Conservation (phyloP, 768 basidiomycete species). For the Exsudoporus frostii region DNA sequence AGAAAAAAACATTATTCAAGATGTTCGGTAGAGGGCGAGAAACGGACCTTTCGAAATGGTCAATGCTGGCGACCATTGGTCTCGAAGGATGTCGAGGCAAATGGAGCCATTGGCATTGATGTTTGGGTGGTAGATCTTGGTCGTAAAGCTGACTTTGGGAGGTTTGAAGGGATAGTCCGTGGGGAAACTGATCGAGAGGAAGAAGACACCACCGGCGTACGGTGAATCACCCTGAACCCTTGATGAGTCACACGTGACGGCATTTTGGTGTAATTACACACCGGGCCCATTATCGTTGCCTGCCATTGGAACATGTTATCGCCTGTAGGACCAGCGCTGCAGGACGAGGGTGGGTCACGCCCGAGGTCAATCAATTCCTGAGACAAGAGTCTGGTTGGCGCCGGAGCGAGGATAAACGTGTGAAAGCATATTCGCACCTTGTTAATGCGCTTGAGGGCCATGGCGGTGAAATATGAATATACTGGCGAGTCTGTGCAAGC, state of each 20-base stretch:
- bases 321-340: constrained; percentile 96
- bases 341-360: constrained; percentile 98
- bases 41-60: constrained; percentile 94
- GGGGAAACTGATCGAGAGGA: constrained; percentile 91
- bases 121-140: constrained; percentile 99
- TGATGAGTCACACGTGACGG: constrained; percentile 21
- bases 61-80: constrained; percentile 98
- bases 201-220: constrained; percentile 98
- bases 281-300: constrained; percentile 99
- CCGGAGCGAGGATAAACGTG: not conserved
- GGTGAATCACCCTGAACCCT: constrained; percentile 85
- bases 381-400: constrained; percentile 5
- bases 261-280: constrained; percentile 41
- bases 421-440: constrained; percentile 55
- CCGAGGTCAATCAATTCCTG: constrained; percentile 99
- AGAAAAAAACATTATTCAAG: not conserved
- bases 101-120: constrained; percentile 99
- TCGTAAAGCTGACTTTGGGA: constrained; percentile 99
- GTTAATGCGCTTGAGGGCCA: constrained; percentile 99
- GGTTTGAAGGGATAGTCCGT: constrained; percentile 99
- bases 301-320: constrained; percentile 99
- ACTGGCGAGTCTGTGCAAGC: constrained; percentile 14
- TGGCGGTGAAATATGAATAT: constrained; percentile 32
- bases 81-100: constrained; percentile 96
- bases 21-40: not conserved